Percentiles rank a stretch among this genome's conserved stretches.
Evolutionary conservation across 805 yeast genomes (phyloP).

Genomic region (Schizosaccharomyces octosporus): DNA sequence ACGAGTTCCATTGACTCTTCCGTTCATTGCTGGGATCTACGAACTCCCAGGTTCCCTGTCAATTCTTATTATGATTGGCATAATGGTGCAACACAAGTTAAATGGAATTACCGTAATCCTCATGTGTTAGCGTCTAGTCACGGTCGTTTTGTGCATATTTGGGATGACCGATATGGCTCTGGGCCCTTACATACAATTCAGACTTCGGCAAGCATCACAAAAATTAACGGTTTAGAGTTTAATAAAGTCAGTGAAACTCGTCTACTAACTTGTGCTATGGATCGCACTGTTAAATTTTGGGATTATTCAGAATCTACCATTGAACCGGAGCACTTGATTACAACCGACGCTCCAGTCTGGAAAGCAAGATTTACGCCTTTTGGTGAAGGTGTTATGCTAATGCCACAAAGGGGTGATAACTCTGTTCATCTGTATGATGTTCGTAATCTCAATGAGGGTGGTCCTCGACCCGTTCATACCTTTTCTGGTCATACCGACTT

Average conservation of each 20-base stretch:
- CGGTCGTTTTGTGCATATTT: constrained; percentile 50
- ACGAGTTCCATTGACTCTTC: constrained; percentile 84
- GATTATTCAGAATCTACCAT: constrained; percentile 21
- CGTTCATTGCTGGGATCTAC: constrained; percentile 73
- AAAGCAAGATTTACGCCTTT: constrained; percentile 74
- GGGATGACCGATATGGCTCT: constrained; percentile 77
- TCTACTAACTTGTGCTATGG: constrained; percentile 67
- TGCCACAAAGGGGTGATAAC: constrained; percentile 76
- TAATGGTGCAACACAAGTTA: constrained; percentile 84
- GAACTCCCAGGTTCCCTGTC: constrained; percentile 48
- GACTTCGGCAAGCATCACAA: constrained; percentile 46
- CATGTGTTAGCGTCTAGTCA: constrained; percentile 68
- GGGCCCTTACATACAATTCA: constrained; percentile 38
- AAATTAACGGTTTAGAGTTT: constrained; percentile 77
- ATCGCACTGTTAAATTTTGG: constrained; percentile 67
- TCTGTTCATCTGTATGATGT: constrained; percentile 17
- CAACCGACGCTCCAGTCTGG: constrained; percentile 65
- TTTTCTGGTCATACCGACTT: constrained; percentile 70
- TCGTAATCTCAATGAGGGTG: constrained; percentile 8
- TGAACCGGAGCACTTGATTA: constrained; percentile 32
- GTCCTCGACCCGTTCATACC: constrained; percentile 25
- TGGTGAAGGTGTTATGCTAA: constrained; percentile 66
- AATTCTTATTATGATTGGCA: constrained; percentile 78
- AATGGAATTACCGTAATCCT: constrained; percentile 65
- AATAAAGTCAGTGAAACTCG: constrained; percentile 32